Conservation (phyloP, 208 protist genomes). For the Trypanosoma cruzi region DNA sequence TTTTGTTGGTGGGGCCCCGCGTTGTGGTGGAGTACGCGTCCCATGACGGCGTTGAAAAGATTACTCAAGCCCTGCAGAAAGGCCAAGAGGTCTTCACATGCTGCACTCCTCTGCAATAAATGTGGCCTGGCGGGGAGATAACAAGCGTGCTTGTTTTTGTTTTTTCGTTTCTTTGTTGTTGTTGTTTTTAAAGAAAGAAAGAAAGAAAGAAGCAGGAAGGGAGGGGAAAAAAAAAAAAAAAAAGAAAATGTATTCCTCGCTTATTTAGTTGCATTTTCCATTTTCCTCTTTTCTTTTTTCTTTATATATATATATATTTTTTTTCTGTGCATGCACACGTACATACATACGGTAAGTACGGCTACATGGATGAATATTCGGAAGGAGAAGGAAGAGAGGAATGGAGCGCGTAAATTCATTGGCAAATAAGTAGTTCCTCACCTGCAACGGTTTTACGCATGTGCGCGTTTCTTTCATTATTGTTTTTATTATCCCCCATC, state of each 20-base stretch:
- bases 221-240: neutral
- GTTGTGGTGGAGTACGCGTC: constrained; percentile 24
- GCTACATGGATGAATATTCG: too few relatives aligned
- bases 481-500: neutral
- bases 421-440: constrained; percentile 16
- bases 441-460: neutral
- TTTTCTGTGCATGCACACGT: neutral
- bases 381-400: neutral
- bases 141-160: too few relatives aligned
- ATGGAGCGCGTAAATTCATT: constrained; percentile 6
- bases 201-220: neutral
- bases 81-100: neutral
- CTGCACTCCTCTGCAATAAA: neutral
- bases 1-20: constrained; percentile 20
- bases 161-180: too few relatives aligned
- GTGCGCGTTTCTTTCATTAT: neutral
- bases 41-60: constrained; percentile 11
- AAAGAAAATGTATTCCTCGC: too few relatives aligned
- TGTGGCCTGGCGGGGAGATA: neutral
- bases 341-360: neutral
- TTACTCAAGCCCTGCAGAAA: constrained; percentile 7
- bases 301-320: neutral
- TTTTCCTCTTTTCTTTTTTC: constrained; percentile 10
- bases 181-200: neutral
- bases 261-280: neutral